A percentile compares a stretch with the other conserved stretches of the same genome.
Conservation (phyloP, 164 flowering plant genomes). For the Nymphaea colorata region DNA sequence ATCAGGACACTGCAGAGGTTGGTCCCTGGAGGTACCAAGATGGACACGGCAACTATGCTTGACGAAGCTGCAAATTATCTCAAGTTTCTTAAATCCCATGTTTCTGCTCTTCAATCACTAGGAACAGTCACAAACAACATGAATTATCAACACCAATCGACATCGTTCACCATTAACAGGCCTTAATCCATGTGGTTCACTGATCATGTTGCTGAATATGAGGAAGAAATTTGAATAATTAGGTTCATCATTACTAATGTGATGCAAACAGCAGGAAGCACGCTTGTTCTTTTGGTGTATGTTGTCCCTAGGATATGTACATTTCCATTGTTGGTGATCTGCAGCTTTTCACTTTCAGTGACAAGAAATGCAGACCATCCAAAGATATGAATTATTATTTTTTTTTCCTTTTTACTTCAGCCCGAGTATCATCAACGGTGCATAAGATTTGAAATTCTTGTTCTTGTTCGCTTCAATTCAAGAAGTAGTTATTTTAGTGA, state of each 20-base stretch:
- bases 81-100: constrained; percentile 77
- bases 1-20: constrained; percentile 78
- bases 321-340: neutral
- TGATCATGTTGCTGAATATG: neutral
- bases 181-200: neutral
- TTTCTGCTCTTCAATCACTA: constrained; percentile 48
- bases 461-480: no score
- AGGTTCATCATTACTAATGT: neutral
- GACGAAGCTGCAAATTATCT: constrained; percentile 98
- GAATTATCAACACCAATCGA: constrained; percentile 2
- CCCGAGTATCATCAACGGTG: no score
- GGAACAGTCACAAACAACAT: constrained; percentile 31
- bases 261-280: neutral
- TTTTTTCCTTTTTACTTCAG: neutral
- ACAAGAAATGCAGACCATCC: neutral
- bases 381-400: no score
- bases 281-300: neutral
- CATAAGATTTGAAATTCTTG: no score
- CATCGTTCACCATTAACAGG: neutral
- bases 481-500: no score
- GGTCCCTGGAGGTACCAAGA: constrained; percentile 92
- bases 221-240: neutral
- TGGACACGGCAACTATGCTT: constrained; percentile 99
- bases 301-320: neutral
- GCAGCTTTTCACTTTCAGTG: neutral